These are phyloP conservation scores for Neofusicoccum umdonicola DNA, from an alignment of 2,329 filamentous ascomycete genomes.

Conservation along the genomic window DNA sequence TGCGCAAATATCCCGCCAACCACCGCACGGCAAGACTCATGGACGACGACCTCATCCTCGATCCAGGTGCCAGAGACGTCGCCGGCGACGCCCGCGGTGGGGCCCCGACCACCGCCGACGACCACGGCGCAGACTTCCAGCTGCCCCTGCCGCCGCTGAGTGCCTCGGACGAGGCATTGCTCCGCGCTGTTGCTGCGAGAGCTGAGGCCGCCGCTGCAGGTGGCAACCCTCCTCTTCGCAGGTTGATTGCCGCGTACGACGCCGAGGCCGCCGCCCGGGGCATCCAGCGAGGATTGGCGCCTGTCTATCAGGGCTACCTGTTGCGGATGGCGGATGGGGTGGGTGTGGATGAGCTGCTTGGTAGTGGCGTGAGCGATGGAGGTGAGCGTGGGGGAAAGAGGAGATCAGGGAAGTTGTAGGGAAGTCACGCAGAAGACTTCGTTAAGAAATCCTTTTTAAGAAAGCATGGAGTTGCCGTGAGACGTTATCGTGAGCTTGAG, in stretches of 20 bases:
- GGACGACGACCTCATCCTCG: background rate
- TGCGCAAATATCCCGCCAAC: conserved; percentile 8
- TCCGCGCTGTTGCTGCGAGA: conserved; percentile 4
- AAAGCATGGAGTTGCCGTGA: too few relatives aligned
- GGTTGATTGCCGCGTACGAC: conserved; percentile 7
- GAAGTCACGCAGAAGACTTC: background rate
- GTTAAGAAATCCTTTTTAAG: too few relatives aligned
- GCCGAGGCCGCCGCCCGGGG: background rate
- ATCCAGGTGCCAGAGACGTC: background rate
- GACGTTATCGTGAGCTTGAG: too few relatives aligned
- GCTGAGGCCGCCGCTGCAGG: background rate
- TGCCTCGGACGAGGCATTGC: background rate
- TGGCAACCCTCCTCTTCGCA: background rate
- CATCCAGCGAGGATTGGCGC: background rate
- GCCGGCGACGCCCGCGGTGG: background rate
- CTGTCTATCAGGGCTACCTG: conserved; percentile 10
- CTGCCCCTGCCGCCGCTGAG: conserved; percentile 4
- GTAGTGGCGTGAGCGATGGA: background rate
- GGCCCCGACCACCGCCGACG: background rate
- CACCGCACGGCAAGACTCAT: background rate
- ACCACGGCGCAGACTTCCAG: conserved; percentile 9
- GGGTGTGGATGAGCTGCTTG: conserved; percentile 1
- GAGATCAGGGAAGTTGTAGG: background rate
- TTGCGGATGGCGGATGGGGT: conserved; percentile 6
- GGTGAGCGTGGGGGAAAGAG: background rate